phyloP scores from a whole-genome alignment of 805 yeast genomes.

The Candida sithepensis region DNA sequence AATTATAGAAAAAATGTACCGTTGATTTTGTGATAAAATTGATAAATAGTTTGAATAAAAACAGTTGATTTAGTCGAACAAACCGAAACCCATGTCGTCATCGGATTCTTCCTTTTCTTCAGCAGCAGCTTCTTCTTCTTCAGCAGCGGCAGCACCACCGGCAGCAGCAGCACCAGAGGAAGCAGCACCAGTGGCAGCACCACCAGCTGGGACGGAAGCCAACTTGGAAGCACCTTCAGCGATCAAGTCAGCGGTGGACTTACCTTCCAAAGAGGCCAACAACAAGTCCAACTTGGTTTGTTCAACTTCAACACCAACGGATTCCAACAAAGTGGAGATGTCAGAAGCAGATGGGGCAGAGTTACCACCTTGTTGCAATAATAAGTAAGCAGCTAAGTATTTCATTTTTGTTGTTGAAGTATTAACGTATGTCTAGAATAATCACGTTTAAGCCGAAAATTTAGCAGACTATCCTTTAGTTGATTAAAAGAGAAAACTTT shows the following conservation, averaged over 20 bases:
- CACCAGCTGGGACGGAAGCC: slow-evolving; percentile 97
- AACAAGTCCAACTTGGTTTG: slow-evolving; percentile 79
- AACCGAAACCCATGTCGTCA: slow-evolving; percentile 74
- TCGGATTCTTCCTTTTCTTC: slow-evolving; percentile 60
- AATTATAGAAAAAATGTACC: neutral
- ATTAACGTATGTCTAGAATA: slow-evolving; percentile 44
- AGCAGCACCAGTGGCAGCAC: slow-evolving; percentile 84
- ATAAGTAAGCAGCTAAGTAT: slow-evolving; percentile 99
- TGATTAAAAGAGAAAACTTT: no score
- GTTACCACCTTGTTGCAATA: slow-evolving; percentile 96
- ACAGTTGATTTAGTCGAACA: slow-evolving; percentile 30
- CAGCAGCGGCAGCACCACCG: slow-evolving; percentile 70
- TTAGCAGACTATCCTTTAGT: slow-evolving; percentile 80
- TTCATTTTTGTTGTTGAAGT: slow-evolving; percentile 50
- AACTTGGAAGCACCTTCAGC: slow-evolving; percentile 95
- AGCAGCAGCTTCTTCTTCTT: slow-evolving; percentile 62
- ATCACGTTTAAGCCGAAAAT: slow-evolving; percentile 68
- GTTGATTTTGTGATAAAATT: neutral
- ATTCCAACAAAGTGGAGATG: slow-evolving; percentile 80
- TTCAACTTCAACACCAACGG: slow-evolving; percentile 96
- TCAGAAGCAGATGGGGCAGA: slow-evolving; percentile 91
- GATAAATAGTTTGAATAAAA: neutral
- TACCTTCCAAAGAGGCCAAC: slow-evolving; percentile 87
- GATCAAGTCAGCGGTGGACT: slow-evolving; percentile 82
- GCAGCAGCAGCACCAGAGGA: slow-evolving; percentile 69